phyloP scores from a whole-genome alignment of 1,139 yeast genomes.

The Spencermartinsiella ligniputridi region DNA sequence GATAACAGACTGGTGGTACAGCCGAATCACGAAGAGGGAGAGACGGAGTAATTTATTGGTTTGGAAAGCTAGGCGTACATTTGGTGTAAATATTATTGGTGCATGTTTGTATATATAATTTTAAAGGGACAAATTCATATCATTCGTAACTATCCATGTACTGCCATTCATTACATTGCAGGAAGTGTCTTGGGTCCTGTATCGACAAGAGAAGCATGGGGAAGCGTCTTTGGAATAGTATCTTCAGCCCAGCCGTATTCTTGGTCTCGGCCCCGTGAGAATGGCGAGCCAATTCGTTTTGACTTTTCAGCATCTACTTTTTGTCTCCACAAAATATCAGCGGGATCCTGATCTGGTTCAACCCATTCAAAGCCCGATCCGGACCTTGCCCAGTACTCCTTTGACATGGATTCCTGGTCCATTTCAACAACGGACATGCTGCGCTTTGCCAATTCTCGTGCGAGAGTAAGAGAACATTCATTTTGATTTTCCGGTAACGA shows the following conservation, averaged over 20 bases:
- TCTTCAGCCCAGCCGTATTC: conserved; percentile 26
- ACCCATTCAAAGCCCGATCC: conserved; percentile 78
- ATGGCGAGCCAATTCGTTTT: conserved; percentile 24
- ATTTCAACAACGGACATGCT: conserved; percentile 52
- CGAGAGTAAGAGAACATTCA: conserved; percentile 32
- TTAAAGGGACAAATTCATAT: no score
- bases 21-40: conserved; percentile 45
- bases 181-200: conserved; percentile 12
- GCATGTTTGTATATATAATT: neutral
- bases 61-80: no score
- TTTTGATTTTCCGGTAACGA: conserved; percentile 38
- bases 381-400: conserved; percentile 74
- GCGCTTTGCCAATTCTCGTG: conserved; percentile 28
- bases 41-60: conserved; percentile 2
- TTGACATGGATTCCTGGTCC: conserved; percentile 65
- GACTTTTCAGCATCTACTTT: conserved; percentile 26
- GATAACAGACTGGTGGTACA: conserved; percentile 39
- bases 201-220: conserved; percentile 30
- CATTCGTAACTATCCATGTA: no score
- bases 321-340: conserved; percentile 55
- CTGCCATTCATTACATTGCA: neutral
- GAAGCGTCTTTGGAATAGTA: conserved; percentile 22
- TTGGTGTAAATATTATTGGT: conserved; percentile 8
- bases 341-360: conserved; percentile 80
- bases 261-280: conserved; percentile 16